These are phyloP conservation scores for Golubevia sp. DNA, from an alignment of 1,284 basidiomycete genomes.

Conservation along the genomic window DNA sequence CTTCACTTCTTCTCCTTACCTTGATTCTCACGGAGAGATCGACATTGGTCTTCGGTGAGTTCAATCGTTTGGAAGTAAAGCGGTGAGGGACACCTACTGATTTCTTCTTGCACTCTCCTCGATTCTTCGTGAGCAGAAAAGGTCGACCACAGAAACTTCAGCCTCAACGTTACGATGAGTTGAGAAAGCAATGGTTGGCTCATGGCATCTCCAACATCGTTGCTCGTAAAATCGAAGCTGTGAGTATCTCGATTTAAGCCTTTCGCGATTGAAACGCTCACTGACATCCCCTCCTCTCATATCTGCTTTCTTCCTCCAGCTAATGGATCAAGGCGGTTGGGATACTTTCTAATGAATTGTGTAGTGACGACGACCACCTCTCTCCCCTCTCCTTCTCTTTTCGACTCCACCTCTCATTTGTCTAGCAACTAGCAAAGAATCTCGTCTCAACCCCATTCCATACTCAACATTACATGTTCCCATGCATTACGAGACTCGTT, in stretches of 20 bases:
- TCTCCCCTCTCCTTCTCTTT: too few species aligned
- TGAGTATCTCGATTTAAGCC: slow-evolving; percentile 43
- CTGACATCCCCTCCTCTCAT: background rate
- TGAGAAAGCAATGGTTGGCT: slow-evolving; percentile 84
- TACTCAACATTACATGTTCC: too few species aligned
- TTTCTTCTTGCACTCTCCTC: background rate
- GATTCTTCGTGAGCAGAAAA: background rate
- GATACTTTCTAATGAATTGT: slow-evolving; percentile 80
- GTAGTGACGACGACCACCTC: too few species aligned
- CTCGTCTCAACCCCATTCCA: too few species aligned
- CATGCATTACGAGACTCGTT: too few species aligned
- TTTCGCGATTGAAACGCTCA: background rate
- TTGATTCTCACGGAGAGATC: slow-evolving; percentile 92
- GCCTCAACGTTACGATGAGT: slow-evolving; percentile 84
- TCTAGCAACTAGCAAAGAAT: too few species aligned
- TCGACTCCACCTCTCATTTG: too few species aligned
- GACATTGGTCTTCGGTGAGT: slow-evolving; percentile 86
- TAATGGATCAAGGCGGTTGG: slow-evolving; percentile 88
- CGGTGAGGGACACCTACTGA: background rate
- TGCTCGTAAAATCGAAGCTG: slow-evolving; percentile 83
- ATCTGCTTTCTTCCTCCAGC: background rate
- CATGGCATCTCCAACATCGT: slow-evolving; percentile 89
- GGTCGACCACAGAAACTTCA: slow-evolving; percentile 88
- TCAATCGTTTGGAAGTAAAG: background rate
- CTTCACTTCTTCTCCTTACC: slow-evolving; percentile 85